phyloP scores from a whole-genome alignment of 176 grass and related monocot species.

The Oryza rufipogon region DNA sequence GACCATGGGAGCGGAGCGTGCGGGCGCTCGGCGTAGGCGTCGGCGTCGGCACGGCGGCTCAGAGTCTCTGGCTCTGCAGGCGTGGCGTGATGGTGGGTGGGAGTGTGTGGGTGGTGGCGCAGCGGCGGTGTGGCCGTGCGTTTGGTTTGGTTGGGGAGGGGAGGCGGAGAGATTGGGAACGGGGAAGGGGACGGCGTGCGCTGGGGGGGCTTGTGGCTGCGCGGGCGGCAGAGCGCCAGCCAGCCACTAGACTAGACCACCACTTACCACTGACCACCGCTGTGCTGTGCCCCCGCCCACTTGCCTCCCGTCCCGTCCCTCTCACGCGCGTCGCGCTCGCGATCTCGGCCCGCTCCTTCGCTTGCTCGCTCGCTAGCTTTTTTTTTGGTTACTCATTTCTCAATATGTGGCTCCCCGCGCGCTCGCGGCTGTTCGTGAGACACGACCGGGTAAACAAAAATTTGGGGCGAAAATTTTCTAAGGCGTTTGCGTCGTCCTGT shows the following conservation, averaged over 20 bases:
- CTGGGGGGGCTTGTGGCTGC: constrained; percentile 44
- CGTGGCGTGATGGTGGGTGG: constrained; percentile 39
- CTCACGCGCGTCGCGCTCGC: not conserved
- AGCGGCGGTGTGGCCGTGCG: constrained; percentile 27
- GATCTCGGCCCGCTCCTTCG: not conserved
- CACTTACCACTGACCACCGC: not conserved
- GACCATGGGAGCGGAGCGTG: constrained; percentile 35
- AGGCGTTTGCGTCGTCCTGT: not conserved
- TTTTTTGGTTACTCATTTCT: too few species aligned
- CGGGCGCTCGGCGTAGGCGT: not conserved
- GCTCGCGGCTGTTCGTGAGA: not conserved
- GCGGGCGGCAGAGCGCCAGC: constrained; percentile 17
- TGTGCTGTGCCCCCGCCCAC: not conserved
- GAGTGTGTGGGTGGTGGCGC: constrained; percentile 48
- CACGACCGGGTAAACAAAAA: not conserved
- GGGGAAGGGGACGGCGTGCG: not conserved
- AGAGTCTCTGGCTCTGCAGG: constrained; percentile 25
- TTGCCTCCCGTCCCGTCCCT: constrained; percentile 1
- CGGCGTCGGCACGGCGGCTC: not conserved
- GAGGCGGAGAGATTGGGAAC: not conserved
- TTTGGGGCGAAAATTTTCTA: not conserved
- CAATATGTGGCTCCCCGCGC: not conserved
- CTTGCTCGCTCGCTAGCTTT: not conserved
- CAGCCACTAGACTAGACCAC: constrained; percentile 25
- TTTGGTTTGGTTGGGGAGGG: not conserved